Conservation (phyloP, 768 basidiomycete species). For the Trametopsis cervina region DNA sequence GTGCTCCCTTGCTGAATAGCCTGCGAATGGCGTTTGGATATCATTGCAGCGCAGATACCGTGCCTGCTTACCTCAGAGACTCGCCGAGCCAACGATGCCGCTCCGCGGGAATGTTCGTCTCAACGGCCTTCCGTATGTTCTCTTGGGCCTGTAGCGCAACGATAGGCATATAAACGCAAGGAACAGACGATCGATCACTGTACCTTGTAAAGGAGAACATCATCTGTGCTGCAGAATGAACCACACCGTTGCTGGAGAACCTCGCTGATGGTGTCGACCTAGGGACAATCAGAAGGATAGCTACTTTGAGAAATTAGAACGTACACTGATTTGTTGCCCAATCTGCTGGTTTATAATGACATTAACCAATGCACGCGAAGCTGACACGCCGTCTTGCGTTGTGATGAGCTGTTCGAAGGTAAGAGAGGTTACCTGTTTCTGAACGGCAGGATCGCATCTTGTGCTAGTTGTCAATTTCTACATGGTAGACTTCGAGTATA, state of each 20-base stretch:
- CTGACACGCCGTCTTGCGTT: constrained; percentile 76
- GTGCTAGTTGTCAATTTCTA: not conserved
- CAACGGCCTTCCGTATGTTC: constrained; percentile 84
- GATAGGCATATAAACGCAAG: not conserved
- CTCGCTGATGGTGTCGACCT: constrained; percentile 97
- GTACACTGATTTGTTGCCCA: constrained; percentile 88
- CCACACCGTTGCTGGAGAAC: constrained; percentile 92
- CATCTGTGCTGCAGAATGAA: constrained; percentile 96
- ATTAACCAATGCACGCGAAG: constrained; percentile 86
- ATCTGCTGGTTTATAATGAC: constrained; percentile 98
- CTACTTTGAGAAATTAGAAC: constrained; percentile 21
- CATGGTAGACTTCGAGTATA: constrained; percentile 1
- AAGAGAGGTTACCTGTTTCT: constrained; percentile 59
- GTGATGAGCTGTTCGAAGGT: constrained; percentile 88
- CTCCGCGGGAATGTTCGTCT: constrained; percentile 67
- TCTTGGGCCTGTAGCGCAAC: constrained; percentile 67
- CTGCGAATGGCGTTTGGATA: constrained; percentile 30
- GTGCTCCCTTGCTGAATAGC: constrained; percentile 83
- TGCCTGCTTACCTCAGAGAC: constrained; percentile 61
- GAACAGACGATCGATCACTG: constrained; percentile 7
- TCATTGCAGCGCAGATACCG: not conserved
- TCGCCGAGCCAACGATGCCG: constrained; percentile 77
- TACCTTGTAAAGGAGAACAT: constrained; percentile 96
- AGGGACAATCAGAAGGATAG: not conserved
- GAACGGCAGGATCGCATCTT: constrained; percentile 70